Conservation (phyloP, 768 basidiomycete species). For the Rhizopogon vinicolor region DNA sequence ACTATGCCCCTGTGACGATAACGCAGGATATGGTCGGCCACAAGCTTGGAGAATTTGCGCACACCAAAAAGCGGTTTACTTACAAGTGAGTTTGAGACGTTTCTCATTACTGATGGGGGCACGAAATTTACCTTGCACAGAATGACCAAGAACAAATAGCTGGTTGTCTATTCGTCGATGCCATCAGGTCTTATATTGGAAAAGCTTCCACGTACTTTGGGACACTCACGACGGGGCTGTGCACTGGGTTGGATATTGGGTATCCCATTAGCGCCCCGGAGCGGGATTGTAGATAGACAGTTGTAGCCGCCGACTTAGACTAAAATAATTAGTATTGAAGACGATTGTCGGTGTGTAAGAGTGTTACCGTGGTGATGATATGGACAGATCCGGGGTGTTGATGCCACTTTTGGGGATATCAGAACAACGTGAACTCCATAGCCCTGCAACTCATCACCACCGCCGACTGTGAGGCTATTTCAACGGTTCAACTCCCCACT, state of each 20-base stretch:
- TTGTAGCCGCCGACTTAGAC: not conserved
- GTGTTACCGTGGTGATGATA: slow-evolving; percentile 28
- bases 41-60: slow-evolving; percentile 92
- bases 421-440: not conserved
- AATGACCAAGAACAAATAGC: slow-evolving; percentile 40
- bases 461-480: not conserved
- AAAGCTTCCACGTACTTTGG: not conserved
- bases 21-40: slow-evolving; percentile 99
- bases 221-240: not conserved
- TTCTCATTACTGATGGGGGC: not conserved
- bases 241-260: not conserved
- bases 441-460: not conserved
- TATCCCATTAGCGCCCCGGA: not conserved
- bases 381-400: slow-evolving; percentile 25
- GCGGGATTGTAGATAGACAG: slow-evolving; percentile 1
- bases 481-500: too few relatives aligned
- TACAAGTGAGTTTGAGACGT: slow-evolving; percentile 62
- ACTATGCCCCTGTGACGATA: slow-evolving; percentile 79
- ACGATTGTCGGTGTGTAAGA: not conserved
- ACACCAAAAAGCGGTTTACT: slow-evolving; percentile 82
- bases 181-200: too few relatives aligned
- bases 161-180: not conserved
- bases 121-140: slow-evolving; percentile 16
- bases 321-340: not conserved
- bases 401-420: slow-evolving; percentile 5